Evolutionary conservation across 805 yeast species (phyloP).

Genomic region (Clavispora carvajalis): DNA sequence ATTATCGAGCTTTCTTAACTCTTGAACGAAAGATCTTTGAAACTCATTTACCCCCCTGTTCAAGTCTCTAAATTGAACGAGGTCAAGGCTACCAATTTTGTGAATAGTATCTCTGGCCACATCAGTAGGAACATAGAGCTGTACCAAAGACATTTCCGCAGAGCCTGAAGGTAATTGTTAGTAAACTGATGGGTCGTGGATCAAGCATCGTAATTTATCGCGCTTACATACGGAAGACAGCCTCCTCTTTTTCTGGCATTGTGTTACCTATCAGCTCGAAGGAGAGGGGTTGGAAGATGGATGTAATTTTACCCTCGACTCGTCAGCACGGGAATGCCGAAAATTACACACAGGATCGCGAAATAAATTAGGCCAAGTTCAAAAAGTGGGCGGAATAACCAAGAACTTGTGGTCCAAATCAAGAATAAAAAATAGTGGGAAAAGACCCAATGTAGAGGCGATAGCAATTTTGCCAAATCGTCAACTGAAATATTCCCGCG

Average conservation of each 20-base stretch:
- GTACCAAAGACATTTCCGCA: constrained; percentile 95
- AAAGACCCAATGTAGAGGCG: too few relatives aligned
- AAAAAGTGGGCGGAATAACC: too few relatives aligned
- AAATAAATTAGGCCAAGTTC: background rate
- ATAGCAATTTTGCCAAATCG: too few relatives aligned
- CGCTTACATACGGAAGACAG: constrained; percentile 44
- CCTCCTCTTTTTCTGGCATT: constrained; percentile 36
- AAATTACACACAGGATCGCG: background rate
- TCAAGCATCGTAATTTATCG: too few relatives aligned
- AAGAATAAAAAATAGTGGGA: too few relatives aligned
- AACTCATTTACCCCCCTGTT: constrained; percentile 76
- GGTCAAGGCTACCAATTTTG: constrained; percentile 79
- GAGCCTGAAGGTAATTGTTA: constrained; percentile 47
- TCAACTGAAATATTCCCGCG: too few relatives aligned
- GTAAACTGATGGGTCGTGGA: too few relatives aligned
- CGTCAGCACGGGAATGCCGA: background rate
- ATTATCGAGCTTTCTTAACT: constrained; percentile 77
- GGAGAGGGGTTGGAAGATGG: background rate
- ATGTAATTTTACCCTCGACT: background rate
- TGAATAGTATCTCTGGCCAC: constrained; percentile 82
- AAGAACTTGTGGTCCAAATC: too few relatives aligned
- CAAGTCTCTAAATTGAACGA: constrained; percentile 80
- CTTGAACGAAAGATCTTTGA: constrained; percentile 88
- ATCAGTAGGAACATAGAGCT: constrained; percentile 87
- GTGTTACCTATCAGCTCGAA: background rate